Base-by-base conservation (phyloP, 441 rosid genomes). In the Corymbia citriodora region DNA sequence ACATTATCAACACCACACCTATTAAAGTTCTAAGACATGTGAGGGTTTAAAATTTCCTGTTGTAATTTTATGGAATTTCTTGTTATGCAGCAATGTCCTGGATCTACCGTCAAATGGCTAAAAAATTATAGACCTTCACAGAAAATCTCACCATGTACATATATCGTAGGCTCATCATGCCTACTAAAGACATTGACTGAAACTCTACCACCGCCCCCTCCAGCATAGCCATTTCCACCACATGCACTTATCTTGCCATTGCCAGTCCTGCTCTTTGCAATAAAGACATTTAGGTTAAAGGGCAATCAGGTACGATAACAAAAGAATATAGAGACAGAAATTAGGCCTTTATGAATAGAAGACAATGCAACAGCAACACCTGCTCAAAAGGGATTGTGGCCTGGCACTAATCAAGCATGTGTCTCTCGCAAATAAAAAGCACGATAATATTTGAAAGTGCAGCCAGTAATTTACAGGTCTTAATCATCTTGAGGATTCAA, bases 171-270 rank as follows among this genome's bases (percentile, higher is more conserved):
- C 52, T 97, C 98, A 93, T 96, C 98, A 92, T 97, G 99, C 96
- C 99, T 95, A 93, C 99, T 98, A 93, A 97, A 98, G 93, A 97
- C 94, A 92, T 98, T 96, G 81, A 98, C 96, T 54, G 99, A 94
- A 90, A 98, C 94, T 95, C 99, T 96, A 92, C 99, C 99, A 89
- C 99, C 99, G 72, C 99, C 99, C 33, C 99, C 99, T 83, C 99
- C 99, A 89, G 94, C 99, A 93, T 94, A 98, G 92, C 99, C 99
- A 92, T 94, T 91, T 90, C 99, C 99, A 65, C 99, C 99, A 90
- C 99, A 96, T 49, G 99, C 99, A 93, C 97, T 98, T 88, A 98
- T 96, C 92, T 89, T 92, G 90, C 99, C 99, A 94, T 92, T 91
- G 94, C 99, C 99, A 83, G 95, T 96, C 99, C 99, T 98, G 98